Base-by-base conservation (phyloP, 1,139 yeast genomes). In the Sugiyamaella xylanicola region DNA sequence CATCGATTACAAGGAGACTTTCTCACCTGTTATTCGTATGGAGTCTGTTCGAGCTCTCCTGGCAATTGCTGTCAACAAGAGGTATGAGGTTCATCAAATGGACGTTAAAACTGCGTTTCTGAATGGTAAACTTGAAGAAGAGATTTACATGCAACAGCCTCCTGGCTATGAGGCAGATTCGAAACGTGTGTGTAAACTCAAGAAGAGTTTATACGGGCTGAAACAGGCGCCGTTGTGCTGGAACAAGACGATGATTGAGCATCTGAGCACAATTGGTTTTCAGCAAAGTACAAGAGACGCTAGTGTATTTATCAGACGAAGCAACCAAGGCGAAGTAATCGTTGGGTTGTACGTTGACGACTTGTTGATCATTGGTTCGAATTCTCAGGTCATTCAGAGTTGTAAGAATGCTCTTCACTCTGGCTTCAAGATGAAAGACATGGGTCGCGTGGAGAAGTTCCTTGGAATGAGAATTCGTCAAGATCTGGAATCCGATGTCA, bases 71-170 rank as follows among this genome's bases (percentile, higher is more conserved):
- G 50, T 29, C 4, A 29, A n/a, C 15, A n/a, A 32, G 11, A 16
- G 35, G 17, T 35, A 35, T 25, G 46, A 37, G 29, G 4, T 48
- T 4, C 46, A 48, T 48, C 52, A 48, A 37, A 37, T 48, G 44
- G 52, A 48, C 39, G 42, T 37, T 5, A 39, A 37, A 7, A 44
- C 48, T 15, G 48, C 40, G 3, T 21, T 44, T 32, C 21, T 44
- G 20, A 44, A 44, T 44, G 48, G 48, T 13, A 29, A 44, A 27
- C 9, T 44, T 17, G 43, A 44, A 4, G 48, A 44, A 22, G 48
- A 44, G 8, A 44, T 44, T 13, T 44, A 32, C 15, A 44, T 44
- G 48, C 13, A 22, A 19, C 48, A 44, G 21, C 39, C 48, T 11
- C 39, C 39, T 5, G 40, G 48, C 2, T 44, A 29, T 21, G 48